These are phyloP conservation scores for Clathrus columnatus DNA, from an alignment of 768 basidiomycete genomes.

Conservation along the genomic window DNA sequence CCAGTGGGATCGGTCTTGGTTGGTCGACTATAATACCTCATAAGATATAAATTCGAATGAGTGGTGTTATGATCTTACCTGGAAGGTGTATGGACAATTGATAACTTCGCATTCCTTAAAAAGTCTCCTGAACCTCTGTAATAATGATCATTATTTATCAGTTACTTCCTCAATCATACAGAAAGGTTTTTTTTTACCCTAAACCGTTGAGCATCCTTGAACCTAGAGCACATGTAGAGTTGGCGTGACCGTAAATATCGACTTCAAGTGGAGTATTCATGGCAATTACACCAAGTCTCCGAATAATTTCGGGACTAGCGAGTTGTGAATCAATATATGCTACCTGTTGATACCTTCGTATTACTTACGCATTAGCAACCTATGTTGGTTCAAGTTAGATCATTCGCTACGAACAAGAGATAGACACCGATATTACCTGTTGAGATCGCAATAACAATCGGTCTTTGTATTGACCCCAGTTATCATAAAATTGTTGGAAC, in stretches of 20 bases:
- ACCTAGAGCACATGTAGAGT: conserved; percentile 20
- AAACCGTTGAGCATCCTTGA: conserved; percentile 21
- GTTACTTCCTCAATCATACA: too few relatives aligned
- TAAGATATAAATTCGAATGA: background rate
- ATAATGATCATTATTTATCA: too few relatives aligned
- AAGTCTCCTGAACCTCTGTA: conserved; percentile 18
- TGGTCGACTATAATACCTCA: conserved; percentile 4
- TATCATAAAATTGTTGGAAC: background rate
- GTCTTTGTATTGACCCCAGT: background rate
- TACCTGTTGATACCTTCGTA: background rate
- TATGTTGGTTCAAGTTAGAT: background rate
- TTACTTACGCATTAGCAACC: background rate
- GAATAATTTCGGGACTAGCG: conserved; percentile 19
- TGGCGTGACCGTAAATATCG: conserved; percentile 21
- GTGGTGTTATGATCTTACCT: background rate
- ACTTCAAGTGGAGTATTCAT: conserved; percentile 22
- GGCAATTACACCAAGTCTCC: conserved; percentile 20
- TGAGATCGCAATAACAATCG: background rate
- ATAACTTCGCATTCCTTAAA: conserved; percentile 20
- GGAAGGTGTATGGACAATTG: conserved; percentile 20
- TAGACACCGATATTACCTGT: background rate
- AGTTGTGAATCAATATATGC: background rate
- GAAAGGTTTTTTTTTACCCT: background rate
- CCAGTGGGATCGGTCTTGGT: conserved; percentile 21
- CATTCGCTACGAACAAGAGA: background rate